A percentile compares a stretch with the other conserved stretches of the same genome.
These are phyloP conservation scores for Termitomyces sp. DNA, from an alignment of 768 basidiomycete species.

Conservation along the genomic window DNA sequence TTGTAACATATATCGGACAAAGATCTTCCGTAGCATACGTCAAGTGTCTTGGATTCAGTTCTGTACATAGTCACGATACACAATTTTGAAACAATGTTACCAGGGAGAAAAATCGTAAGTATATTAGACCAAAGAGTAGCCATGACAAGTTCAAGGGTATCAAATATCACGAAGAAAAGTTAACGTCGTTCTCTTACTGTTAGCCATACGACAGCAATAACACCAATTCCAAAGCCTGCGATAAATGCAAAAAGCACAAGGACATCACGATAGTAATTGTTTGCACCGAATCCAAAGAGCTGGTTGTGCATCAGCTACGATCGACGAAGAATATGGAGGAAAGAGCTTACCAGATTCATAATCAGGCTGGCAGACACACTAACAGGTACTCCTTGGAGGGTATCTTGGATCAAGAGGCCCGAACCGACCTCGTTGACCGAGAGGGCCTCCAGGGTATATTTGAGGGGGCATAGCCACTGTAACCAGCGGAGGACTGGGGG, in stretches of 20 bases:
- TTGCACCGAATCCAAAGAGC: conserved; percentile 83
- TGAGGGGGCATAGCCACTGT: conserved; percentile 85
- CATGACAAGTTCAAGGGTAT: not conserved
- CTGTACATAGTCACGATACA: not conserved
- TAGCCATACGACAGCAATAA: conserved; percentile 77
- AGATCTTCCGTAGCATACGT: no score
- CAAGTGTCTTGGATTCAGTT: not conserved
- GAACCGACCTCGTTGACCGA: conserved; percentile 90
- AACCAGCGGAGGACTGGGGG: conserved; percentile 93
- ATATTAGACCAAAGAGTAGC: not conserved
- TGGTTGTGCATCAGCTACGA: conserved; percentile 21
- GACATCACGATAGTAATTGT: conserved; percentile 88
- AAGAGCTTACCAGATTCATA: conserved; percentile 68
- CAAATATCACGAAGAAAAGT: not conserved
- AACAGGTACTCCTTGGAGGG: conserved; percentile 77
- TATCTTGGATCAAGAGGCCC: conserved; percentile 81
- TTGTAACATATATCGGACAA: not conserved
- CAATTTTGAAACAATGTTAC: not conserved
- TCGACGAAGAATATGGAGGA: not conserved
- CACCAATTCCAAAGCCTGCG: conserved; percentile 66
- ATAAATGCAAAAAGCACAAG: conserved; percentile 85
- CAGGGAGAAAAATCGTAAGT: not conserved
- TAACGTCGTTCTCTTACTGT: conserved; percentile 74
- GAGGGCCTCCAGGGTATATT: conserved; percentile 81
- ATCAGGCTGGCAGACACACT: conserved; percentile 78